Evolutionary conservation across 2,329 filamentous ascomycete genomes (phyloP), one percentile per base, ranked within the genome.

Genomic region (Fusarium liriodendri): DNA sequence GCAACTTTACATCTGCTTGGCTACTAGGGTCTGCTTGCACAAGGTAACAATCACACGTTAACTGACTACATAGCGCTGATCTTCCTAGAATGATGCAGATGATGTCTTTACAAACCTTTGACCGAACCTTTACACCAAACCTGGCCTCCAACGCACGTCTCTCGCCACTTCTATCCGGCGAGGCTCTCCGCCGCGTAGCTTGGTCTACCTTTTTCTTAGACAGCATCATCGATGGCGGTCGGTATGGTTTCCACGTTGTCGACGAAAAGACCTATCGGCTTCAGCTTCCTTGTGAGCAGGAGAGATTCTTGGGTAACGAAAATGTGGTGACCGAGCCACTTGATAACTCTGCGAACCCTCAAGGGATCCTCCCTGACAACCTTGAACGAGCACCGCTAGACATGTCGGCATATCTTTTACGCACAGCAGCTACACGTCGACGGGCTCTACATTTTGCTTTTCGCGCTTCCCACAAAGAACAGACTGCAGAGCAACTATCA

Each of bases 161-260:
- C 7, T 55, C 32, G 11, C 32, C 32, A 6, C 52, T 55, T 20
- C 32, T 55, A 13, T 55, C 52, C 1, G 8, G 52, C 5, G 52
- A 55, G 29, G 52, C 65, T 8, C 33, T 67, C 6, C 65, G 65
- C 4, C 65, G 65, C 1, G 38, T 67, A 25, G 65, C 65, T 16
- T 67, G 65, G 65, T 57, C 65, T 16, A 67, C 65, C 5, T 67
- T 67, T 27, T 67, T 64, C 32, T 33, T 35, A 27, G 65, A 67
- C 33, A 40, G 59, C 22, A 63, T 67, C 38, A 47, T 57, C 11
- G 65, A 67, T 11, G 65, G 65, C 10, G 65, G 65, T 7, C 65
- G 65, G 4, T 64, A 64, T 22, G 65, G 65, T 18, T 67, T 67
- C 11, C 65, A 67, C 22, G 57, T 57, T 11, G 16, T 67, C 10